Base-by-base conservation (phyloP, 2,329 filamentous ascomycete species). In the Penicillium sp. region DNA sequence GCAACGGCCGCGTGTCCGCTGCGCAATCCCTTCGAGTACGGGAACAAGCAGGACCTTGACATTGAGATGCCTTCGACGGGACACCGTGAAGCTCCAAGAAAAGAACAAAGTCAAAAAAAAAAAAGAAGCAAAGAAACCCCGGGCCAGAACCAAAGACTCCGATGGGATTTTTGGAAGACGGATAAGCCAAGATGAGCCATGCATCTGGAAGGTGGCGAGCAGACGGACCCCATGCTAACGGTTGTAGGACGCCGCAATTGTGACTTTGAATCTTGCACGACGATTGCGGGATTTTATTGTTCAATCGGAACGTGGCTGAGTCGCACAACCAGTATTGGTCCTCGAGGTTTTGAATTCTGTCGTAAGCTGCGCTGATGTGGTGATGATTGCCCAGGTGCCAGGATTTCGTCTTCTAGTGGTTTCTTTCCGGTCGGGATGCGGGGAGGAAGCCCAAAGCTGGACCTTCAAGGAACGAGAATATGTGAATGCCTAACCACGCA, bases 401-500 rank as follows among this genome's bases (percentile, higher is more conserved):
- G 45, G 13, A 41, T 56, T 56, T 35, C 19, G 29, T 38, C 35
- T 48, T 48, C 23, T 48, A 5, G 35, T 13, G 13, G 35, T 5
- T 13, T 19, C 9, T 17, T 35, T 49, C 19, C 19, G 26, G 26
- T 49, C 44, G 45, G 26, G 21, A 38, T 47, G 46, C 26, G 30
- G 11, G 15, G 35, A 38, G 35, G 6, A 41, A 41, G 5, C 4
- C 11, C 35, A 41, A 15, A 13, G 11, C 35, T 41, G 35, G 35
- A 15, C 13, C 35, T 9, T 15, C 35, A 15, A 13, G 11, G 15
- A 15, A 15, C 35, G 35, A 41, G 15, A 21, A 15, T 38, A 48
- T 26, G 54, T 38, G 29, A 46, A 48, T 56, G 54, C 54, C 54
- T 56, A 46, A 38, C 9, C 30, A 17, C 19, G 44, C 30, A 35